Base-by-base conservation (phyloP, 371 early-diverging fungal genomes). In the Mucor piriformis region DNA sequence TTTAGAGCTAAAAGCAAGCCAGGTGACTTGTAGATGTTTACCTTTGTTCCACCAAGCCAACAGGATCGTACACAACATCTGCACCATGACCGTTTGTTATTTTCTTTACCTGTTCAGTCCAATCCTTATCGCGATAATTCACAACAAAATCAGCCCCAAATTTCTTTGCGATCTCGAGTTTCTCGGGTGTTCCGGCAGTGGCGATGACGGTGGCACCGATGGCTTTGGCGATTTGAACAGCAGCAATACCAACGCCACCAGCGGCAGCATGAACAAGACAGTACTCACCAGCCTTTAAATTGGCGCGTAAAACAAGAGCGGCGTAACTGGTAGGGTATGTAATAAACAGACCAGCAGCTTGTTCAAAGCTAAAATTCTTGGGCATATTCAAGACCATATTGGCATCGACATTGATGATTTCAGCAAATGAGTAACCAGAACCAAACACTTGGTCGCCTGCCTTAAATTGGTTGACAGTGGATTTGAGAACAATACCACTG, bases 131-230 rank as follows among this genome's bases (percentile, higher is more conserved):
- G 16, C 84, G 78, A 72, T 95, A 94, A 67, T 93, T 92, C 54
- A 95, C 76, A 15, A 72, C 87, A 46, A 79, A 76, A 61, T 94
- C 93, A 0, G 95, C 94, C 0, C 95, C 95, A 35, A 82, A 78
- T 20, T 63, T 64, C 44, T 78, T 74, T 18, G 88, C 89, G 25
- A 94, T 73, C 23, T 80, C 82, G 7, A 92, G 76, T 60, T 95
- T 95, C 16, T 84, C 88, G 33, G 72, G 63, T 24, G 89, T 86
- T 6, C 92, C 91, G 0, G 89, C 92, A 6, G 94, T 92, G 2
- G 92, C 94, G 69, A 95, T 92, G 7, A 95, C 95, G 10, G 74
- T 86, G 6, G 94, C 94, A 13, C 95, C 95, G 13, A 93, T 58
- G 5, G 83, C 82, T 59, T 85, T 86, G 21, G 87, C 87, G 34